A percentile compares a stretch with the other conserved stretches of the same genome.
These are phyloP conservation scores for Scenedesmus sp. DNA, from an alignment of 163 green algal species.

Conservation along the genomic window DNA sequence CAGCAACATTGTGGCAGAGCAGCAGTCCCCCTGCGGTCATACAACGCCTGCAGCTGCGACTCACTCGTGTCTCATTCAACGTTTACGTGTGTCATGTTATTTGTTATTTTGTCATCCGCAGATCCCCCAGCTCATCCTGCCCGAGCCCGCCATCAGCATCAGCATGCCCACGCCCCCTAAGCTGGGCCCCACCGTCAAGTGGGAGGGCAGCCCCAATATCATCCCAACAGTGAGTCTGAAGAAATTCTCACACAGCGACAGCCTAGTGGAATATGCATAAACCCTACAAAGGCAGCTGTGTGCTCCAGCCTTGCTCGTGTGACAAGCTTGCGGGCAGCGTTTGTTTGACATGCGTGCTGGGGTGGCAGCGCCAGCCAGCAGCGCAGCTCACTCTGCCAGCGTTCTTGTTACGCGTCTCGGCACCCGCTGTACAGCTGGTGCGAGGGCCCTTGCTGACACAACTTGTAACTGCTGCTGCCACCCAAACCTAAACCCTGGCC, in stretches of 20 bases:
- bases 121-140: slow-evolving; percentile 43
- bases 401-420: no score
- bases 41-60: no score
- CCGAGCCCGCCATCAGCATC: slow-evolving; percentile 31
- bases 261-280: background rate
- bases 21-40: no score
- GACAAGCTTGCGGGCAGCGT: no score
- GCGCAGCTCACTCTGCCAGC: no score
- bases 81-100: background rate
- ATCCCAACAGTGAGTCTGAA: slow-evolving; percentile 27
- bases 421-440: no score
- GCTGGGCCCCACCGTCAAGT: slow-evolving; percentile 30
- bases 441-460: no score
- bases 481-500: background rate
- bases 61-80: background rate
- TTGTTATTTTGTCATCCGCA: background rate
- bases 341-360: no score
- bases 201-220: slow-evolving; percentile 19
- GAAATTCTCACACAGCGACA: background rate
- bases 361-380: no score
- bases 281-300: background rate
- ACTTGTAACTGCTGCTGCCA: background rate
- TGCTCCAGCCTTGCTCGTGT: background rate
- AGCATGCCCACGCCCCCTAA: slow-evolving; percentile 32
- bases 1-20: no score